Percentiles rank a stretch among this genome's conserved stretches.
phyloP scores from a whole-genome alignment of 1,284 basidiomycete genomes.

The Pterulicium gracile region DNA sequence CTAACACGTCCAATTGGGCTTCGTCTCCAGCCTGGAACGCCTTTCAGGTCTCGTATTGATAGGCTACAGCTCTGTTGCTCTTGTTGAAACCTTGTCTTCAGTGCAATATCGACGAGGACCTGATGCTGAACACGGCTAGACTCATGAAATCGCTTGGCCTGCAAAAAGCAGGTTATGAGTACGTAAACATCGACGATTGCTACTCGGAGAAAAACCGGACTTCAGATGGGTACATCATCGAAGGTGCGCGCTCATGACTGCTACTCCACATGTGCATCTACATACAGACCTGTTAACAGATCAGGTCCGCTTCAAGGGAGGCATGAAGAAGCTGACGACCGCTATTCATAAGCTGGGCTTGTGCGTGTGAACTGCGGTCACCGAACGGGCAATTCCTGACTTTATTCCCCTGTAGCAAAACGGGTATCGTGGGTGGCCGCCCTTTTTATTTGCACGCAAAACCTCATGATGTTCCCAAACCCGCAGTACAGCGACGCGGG shows the following conservation, averaged over 20 bases:
- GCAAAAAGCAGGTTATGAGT: slow-evolving; percentile 41
- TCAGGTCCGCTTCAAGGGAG: slow-evolving; percentile 19
- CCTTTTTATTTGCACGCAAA: background rate
- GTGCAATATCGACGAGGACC: slow-evolving; percentile 44
- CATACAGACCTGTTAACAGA: slow-evolving; percentile 18
- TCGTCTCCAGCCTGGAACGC: slow-evolving; percentile 41
- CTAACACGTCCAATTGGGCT: slow-evolving; percentile 3
- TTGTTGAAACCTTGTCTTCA: slow-evolving; percentile 12
- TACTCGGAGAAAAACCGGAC: slow-evolving; percentile 42
- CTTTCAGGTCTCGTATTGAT: slow-evolving; percentile 30
- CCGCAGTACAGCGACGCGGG: slow-evolving; percentile 35
- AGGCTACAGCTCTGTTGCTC: background rate
- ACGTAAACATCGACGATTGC: slow-evolving; percentile 49
- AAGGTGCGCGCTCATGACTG: slow-evolving; percentile 17
- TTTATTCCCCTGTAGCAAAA: slow-evolving; percentile 25
- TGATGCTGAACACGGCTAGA: slow-evolving; percentile 35
- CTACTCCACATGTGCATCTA: background rate
- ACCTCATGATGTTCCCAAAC: background rate
- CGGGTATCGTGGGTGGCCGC: slow-evolving; percentile 32
- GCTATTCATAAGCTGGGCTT: slow-evolving; percentile 39
- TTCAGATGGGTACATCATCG: slow-evolving; percentile 34
- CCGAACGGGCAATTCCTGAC: too few relatives aligned
- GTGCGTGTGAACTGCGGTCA: slow-evolving; percentile 23
- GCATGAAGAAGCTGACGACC: slow-evolving; percentile 41
- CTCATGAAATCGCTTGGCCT: slow-evolving; percentile 38